Evolutionary conservation across 495 filamentous ascomycete species (phyloP).

Genomic region (Hypoxylon cercidicola): DNA sequence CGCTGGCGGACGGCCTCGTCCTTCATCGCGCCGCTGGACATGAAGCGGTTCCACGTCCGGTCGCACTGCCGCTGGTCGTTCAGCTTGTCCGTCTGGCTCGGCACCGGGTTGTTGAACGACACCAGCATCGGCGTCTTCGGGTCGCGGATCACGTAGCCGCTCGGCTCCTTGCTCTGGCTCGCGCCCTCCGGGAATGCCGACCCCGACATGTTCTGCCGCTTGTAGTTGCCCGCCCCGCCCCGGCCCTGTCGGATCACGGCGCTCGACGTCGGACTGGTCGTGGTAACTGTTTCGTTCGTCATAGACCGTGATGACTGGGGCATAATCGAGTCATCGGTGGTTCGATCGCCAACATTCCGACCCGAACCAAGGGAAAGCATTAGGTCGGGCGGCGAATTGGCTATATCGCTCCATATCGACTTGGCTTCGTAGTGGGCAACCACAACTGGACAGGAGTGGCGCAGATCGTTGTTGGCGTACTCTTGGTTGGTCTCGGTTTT

Average conservation of each 20-base stretch:
- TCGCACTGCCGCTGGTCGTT: constrained; percentile 46
- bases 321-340: constrained; percentile 24
- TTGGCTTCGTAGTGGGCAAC: constrained; percentile 59
- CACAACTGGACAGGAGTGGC: constrained; percentile 59
- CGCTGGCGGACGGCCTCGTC: constrained; percentile 30
- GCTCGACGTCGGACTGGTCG: constrained; percentile 10
- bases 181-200: constrained; percentile 9
- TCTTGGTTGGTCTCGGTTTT: constrained; percentile 48
- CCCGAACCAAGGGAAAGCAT: constrained; percentile 61
- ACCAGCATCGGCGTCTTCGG: constrained; percentile 41
- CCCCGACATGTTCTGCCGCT: constrained; percentile 33
- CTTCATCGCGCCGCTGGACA: constrained; percentile 27
- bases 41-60: constrained; percentile 46
- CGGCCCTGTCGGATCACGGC: constrained; percentile 44
- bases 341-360: constrained; percentile 39
- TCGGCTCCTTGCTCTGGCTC: constrained; percentile 10
- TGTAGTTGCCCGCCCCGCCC: constrained; percentile 42
- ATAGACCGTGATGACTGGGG: constrained; percentile 29
- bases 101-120: constrained; percentile 44
- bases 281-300: constrained; percentile 40
- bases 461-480: constrained; percentile 59
- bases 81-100: constrained; percentile 38
- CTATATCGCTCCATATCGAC: constrained; percentile 58
- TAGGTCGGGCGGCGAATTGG: constrained; percentile 53
- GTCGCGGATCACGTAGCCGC: constrained; percentile 42